Base-by-base conservation (phyloP, 2,329 filamentous ascomycete genomes). In the Calonectria multiphialidica region DNA sequence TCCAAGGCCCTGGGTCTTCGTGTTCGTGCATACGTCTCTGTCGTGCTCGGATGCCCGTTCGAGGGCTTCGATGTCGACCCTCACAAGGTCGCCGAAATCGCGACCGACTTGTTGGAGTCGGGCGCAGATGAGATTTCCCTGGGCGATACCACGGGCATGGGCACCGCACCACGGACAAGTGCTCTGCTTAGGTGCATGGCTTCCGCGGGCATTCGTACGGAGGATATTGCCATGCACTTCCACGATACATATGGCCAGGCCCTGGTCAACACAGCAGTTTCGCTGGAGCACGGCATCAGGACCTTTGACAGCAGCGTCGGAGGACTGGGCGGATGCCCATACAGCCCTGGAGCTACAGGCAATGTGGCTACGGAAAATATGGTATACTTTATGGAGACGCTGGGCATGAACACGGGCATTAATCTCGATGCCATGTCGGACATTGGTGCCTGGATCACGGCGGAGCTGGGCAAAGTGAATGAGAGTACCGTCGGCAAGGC, bases 61-160 rank as follows among this genome's bases (percentile, higher is more conserved):
- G 91, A 93, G 76, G 92, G 92, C 3, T 87, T 88, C 80, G 89
- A 92, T 66, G 91, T 93, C 3, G 86, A 92, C 76, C 91, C 91
- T 37, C 88, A 89, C 79, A 87, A 85, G 73, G 92, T 94, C 0
- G 91, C 91, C 0, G 89, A 93, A 76, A 90, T 94, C 53, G 93
- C 93, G 0, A 89, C 87, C 72, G 91, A 87, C 79, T 85, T 98
- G 61, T 87, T 98, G 1, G 94, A 96, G 80, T 94, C 96, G 87
- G 96, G 96, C 21, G 96, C 95, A 23, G 95, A 98, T 80, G 95
- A 98, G 87, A 95, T 98, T 76, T 94, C 94, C 1, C 90, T 98
- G 0, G 95, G 95, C 8, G 96, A 98, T 80, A 98, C 96, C 0
- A 96, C 95, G 0, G 96, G 96, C 21, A 95, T 97, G 90, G 96